Evolutionary conservation across 768 basidiomycete genomes (phyloP), one percentile per base, ranked within the genome.

Genomic region (Trichaptum fuscoviolaceum): DNA sequence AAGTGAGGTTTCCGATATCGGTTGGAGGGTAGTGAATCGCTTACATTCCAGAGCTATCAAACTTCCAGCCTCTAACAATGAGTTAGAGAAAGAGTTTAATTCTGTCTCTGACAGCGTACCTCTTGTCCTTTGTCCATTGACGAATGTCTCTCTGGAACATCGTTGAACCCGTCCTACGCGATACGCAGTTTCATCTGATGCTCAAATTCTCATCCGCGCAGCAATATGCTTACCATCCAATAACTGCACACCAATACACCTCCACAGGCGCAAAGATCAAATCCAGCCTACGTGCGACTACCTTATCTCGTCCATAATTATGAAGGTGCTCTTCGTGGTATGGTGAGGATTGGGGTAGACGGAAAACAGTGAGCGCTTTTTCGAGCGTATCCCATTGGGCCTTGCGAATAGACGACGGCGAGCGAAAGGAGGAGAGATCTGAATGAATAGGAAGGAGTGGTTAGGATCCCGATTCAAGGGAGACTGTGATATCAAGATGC

Each of bases 91-190:
- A 63, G 35, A 68, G 63, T 23, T 65, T 42, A 3, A 61, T 2
- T 18, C 23, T 25, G 59, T 3, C 1, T 12, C 59, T 24, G 23
- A 25, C 2, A 68, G 27, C 20, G 30, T 69, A 87, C 89, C 77
- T 84, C 69, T 79, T 74, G 58, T 82, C 76, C 71, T 91, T 91
- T 1, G 90, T 89, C 84, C 87, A 91, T 17, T 85, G 76, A 68
- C 92, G 82, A 63, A 97, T 75, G 76, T 96, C 95, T 27, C 93
- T 80, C 75, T 96, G 86, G 73, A 97, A 96, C 87, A 93, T 90
- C 68, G 85, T 93, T 5, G 91, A 95, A 0, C 95, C 95, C 6
- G 89, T 90, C 91, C 91, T 92, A 67, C 24, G 65, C 35, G 30
- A 8, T 2, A 30, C 8, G 8, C 30, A 26, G 23, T 25, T 58